Conservation (phyloP, 78 protist genomes). For the Dictyostelium citrinum region DNA sequence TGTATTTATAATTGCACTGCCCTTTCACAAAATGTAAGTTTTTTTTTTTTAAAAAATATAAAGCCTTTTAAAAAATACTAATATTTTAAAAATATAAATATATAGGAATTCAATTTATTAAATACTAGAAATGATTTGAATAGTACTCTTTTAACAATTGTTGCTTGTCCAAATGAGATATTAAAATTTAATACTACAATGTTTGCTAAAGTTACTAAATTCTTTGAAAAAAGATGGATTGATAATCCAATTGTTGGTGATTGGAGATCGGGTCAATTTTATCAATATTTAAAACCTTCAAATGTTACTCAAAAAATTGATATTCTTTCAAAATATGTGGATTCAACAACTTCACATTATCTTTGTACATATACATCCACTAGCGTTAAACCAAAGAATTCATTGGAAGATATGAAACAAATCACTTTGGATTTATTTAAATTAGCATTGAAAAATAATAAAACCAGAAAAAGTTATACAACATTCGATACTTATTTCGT, state of each 20-base stretch:
- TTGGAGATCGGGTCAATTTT: constrained; percentile 3
- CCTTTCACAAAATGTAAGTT: background rate
- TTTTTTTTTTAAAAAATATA: no score
- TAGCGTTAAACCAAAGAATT: background rate
- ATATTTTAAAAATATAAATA: no score
- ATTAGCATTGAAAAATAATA: background rate
- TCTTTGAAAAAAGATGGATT: background rate
- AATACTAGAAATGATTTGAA: background rate
- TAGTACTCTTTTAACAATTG: background rate
- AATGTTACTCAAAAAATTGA: background rate
- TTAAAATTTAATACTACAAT: background rate
- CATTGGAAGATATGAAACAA: background rate
- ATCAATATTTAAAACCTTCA: background rate
- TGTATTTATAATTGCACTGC: background rate
- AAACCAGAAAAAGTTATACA: background rate
- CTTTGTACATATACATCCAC: background rate
- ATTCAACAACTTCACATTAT: background rate
- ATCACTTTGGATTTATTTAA: background rate
- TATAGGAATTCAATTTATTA: background rate
- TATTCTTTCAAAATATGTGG: background rate
- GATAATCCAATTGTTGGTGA: background rate
- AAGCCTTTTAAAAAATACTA: no score
- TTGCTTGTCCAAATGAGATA: background rate
- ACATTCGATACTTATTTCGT: background rate
- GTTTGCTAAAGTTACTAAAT: background rate